These are phyloP conservation scores for Telfairia occidentalis DNA, from an alignment of 331 rosid species.

Conservation along the genomic window DNA sequence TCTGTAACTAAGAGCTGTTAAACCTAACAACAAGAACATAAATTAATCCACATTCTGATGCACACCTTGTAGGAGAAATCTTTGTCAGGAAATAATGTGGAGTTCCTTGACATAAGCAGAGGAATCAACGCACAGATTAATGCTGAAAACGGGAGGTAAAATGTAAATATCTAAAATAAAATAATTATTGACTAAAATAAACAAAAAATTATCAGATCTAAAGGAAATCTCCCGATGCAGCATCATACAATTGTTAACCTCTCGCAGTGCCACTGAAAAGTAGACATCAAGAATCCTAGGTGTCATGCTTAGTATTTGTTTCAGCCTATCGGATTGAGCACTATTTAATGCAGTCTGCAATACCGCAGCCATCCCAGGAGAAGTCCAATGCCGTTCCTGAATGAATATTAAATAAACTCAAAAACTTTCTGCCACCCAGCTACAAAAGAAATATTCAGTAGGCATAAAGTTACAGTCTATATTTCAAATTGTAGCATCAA, in stretches of 20 bases:
- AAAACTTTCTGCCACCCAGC: background rate
- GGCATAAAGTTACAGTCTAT: too few relatives aligned
- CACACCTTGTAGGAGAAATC: slow-evolving; percentile 65
- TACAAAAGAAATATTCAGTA: background rate
- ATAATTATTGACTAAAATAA: background rate
- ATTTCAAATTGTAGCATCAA: too few relatives aligned
- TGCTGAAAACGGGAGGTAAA: slow-evolving; percentile 49
- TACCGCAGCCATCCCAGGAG: slow-evolving; percentile 65
- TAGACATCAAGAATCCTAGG: slow-evolving; percentile 72
- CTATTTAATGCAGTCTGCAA: slow-evolving; percentile 49
- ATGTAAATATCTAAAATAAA: background rate
- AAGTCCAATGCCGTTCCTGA: slow-evolving; percentile 95
- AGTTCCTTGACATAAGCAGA: slow-evolving; percentile 75
- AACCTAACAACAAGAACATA: background rate
- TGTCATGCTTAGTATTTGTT: slow-evolving; percentile 47
- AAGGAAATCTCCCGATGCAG: slow-evolving; percentile 10
- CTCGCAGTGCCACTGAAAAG: slow-evolving; percentile 53
- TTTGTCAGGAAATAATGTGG: slow-evolving; percentile 78
- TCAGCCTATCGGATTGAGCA: slow-evolving; percentile 76
- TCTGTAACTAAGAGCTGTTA: background rate
- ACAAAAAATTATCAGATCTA: slow-evolving; percentile 12
- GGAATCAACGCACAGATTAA: slow-evolving; percentile 89
- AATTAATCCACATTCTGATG: background rate
- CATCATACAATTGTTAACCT: slow-evolving; percentile 70
- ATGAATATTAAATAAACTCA: slow-evolving; percentile 17